phyloP scores from a whole-genome alignment of 805 yeast genomes.

The Candida oleophila region DNA sequence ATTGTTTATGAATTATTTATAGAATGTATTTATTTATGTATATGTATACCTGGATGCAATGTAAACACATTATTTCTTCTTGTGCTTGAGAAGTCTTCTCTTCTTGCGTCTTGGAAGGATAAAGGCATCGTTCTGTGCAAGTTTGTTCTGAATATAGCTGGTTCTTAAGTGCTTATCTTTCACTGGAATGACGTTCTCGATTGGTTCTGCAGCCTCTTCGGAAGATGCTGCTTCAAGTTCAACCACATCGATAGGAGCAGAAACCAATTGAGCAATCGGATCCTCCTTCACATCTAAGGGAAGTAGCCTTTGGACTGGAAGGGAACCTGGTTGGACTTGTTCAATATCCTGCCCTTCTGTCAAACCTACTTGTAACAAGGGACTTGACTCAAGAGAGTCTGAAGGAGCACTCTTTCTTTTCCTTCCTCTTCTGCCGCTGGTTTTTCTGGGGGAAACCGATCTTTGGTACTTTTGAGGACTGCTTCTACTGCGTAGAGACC shows the following conservation, averaged over 20 bases:
- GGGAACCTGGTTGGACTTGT: no score
- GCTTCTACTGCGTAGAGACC: conserved; percentile 26
- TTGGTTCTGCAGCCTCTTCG: background rate
- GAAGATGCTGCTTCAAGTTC: no score
- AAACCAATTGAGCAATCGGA: background rate
- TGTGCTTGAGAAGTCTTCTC: background rate
- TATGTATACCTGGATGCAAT: background rate
- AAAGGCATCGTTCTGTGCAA: background rate
- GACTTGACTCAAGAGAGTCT: no score
- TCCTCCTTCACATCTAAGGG: background rate
- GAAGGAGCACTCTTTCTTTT: background rate
- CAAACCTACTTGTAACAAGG: background rate
- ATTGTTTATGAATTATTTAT: background rate
- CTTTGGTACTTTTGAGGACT: conserved; percentile 1
- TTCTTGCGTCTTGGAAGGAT: conserved; percentile 1
- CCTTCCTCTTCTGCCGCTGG: conserved; percentile 1
- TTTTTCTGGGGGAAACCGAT: conserved; percentile 3
- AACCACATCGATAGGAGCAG: no score
- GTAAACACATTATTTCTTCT: background rate
- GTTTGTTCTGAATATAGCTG: background rate
- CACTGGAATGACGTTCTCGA: no score
- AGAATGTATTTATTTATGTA: background rate
- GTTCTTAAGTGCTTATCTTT: no score
- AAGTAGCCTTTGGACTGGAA: no score
- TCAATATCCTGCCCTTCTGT: background rate